These are phyloP conservation scores for Diaporthe humulicola DNA, from an alignment of 2,329 filamentous ascomycete genomes.

Conservation along the genomic window DNA sequence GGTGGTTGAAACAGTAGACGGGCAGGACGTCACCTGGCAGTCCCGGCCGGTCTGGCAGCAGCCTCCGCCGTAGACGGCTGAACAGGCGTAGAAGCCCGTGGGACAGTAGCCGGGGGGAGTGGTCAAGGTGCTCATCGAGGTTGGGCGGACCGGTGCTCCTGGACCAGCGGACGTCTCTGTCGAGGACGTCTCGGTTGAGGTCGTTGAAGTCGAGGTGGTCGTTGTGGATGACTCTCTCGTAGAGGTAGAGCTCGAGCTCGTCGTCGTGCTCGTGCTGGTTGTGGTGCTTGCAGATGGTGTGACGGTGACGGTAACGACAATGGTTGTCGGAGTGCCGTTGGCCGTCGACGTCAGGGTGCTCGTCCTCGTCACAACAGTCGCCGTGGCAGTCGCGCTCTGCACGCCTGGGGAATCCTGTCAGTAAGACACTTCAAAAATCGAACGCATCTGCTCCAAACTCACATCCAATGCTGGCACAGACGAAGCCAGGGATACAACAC, in stretches of 20 bases:
- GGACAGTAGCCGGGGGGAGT: slow-evolving; percentile 74
- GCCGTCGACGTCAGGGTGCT: slow-evolving; percentile 57
- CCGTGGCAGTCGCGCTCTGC: slow-evolving; percentile 46
- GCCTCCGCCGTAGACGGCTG: slow-evolving; percentile 83
- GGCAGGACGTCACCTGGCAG: slow-evolving; percentile 86
- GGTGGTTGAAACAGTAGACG: slow-evolving; percentile 69
- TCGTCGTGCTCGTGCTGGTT: slow-evolving; percentile 50
- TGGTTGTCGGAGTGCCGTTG: slow-evolving; percentile 52
- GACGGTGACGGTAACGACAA: slow-evolving; percentile 56
- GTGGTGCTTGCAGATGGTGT: slow-evolving; percentile 50
- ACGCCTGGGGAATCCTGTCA: slow-evolving; percentile 48
- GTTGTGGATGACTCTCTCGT: slow-evolving; percentile 54
- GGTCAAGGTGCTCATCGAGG: slow-evolving; percentile 50
- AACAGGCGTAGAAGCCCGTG: slow-evolving; percentile 92
- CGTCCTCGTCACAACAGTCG: slow-evolving; percentile 42
- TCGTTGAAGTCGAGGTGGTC: slow-evolving; percentile 44
- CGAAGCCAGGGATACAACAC: slow-evolving; percentile 80
- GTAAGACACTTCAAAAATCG: background rate
- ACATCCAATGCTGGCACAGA: slow-evolving; percentile 80
- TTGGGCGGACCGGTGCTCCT: slow-evolving; percentile 63
- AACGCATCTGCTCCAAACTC: slow-evolving; percentile 55
- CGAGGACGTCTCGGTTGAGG: slow-evolving; percentile 49
- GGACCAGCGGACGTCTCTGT: slow-evolving; percentile 54
- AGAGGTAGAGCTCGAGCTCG: slow-evolving; percentile 52
- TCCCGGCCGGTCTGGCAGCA: slow-evolving; percentile 91